Base-by-base conservation (phyloP, 495 filamentous ascomycete genomes). In the Xanthoparmelia taractica region DNA sequence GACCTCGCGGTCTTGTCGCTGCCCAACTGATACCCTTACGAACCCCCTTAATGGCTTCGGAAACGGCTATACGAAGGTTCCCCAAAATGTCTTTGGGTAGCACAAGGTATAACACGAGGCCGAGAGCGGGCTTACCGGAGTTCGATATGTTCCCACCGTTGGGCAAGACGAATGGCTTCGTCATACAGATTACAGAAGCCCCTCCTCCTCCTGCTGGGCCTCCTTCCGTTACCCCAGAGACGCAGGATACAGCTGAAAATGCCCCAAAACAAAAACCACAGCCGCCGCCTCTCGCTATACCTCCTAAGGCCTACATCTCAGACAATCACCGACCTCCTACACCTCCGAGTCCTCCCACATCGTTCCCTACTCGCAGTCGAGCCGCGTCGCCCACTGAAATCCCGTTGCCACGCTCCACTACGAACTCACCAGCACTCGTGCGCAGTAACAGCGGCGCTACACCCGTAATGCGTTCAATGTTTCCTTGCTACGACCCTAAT, bases 401-500 rank as follows among this genome's bases (percentile, higher is more conserved):
- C 18, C 48, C 59, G 17, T 36, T 61, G 23, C 65, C 69, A 36
- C 47, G 57, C 20, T 69, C 67, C n/a, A 52, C 55, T 40, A 65
- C 59, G 15, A 60, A 48, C 47, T 63, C 69, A 15, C 69, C 69
- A 27, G 45, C 45, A 20, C 65, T 64, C 8, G 61, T 64, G 31
- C 57, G 67, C 20, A 65, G 54, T 11, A 59, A 54, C 38, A 69
- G 59, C 60, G 54, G 37, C 57, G 38, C 75, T 60, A 68, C 72
- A 29, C 63, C 79, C 0, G 71, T 73, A 11, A 87, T 88, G 75
- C 78, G 76, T 63, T 87, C 85, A 18, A 94, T 94, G 64, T 94
- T 96, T 71, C 91, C 91, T 18, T 82, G 78, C n/a, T 92, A 91
- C 69, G 84, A 96, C 71, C 84, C 85, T 13, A 81, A 81, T n/a